Percentiles rank a stretch among this genome's conserved stretches.
Evolutionary conservation across 176 grass and related monocot species (phyloP).

Genomic region (Hsuehochloa calcarea): DNA sequence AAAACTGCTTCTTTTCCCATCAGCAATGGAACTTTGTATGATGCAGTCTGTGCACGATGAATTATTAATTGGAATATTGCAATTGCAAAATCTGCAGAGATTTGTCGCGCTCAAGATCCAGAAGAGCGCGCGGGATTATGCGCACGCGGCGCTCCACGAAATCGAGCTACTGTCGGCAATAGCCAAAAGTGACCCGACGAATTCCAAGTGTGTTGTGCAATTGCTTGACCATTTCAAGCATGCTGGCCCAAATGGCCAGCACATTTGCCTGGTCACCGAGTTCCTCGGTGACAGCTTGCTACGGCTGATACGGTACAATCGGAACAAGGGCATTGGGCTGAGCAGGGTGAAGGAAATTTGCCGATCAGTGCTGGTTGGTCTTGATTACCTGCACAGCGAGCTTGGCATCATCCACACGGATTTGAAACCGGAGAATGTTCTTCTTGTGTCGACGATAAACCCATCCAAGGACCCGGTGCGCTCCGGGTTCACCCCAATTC

Average conservation of each 20-base stretch:
- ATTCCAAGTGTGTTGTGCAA: constrained; percentile 61
- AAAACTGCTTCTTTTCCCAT: not conserved
- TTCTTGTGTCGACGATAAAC: constrained; percentile 79
- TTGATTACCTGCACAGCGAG: constrained; percentile 80
- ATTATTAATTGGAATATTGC: not conserved
- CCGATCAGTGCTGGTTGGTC: constrained; percentile 58
- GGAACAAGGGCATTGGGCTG: constrained; percentile 72
- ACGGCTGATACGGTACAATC: constrained; percentile 67
- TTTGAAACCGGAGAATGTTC: constrained; percentile 88
- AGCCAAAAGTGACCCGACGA: constrained; percentile 66
- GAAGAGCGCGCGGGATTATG: constrained; percentile 87
- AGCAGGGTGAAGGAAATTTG: constrained; percentile 64
- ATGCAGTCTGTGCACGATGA: not conserved
- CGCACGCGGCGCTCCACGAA: constrained; percentile 77
- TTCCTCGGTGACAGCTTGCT: constrained; percentile 85
- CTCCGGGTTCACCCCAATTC: constrained; percentile 59
- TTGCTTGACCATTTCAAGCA: constrained; percentile 94
- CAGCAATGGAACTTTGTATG: not conserved
- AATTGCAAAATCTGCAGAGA: constrained; percentile 42
- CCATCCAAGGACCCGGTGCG: constrained; percentile 78
- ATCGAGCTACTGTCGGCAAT: constrained; percentile 68
- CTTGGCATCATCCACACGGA: constrained; percentile 83
- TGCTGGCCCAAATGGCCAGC: constrained; percentile 72
- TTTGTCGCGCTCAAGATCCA: constrained; percentile 96
- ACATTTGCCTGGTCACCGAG: constrained; percentile 74